Percentiles rank a stretch among this genome's conserved stretches.
Conservation (phyloP, 1,284 basidiomycete species). For the Trichosporon coremiiforme region DNA sequence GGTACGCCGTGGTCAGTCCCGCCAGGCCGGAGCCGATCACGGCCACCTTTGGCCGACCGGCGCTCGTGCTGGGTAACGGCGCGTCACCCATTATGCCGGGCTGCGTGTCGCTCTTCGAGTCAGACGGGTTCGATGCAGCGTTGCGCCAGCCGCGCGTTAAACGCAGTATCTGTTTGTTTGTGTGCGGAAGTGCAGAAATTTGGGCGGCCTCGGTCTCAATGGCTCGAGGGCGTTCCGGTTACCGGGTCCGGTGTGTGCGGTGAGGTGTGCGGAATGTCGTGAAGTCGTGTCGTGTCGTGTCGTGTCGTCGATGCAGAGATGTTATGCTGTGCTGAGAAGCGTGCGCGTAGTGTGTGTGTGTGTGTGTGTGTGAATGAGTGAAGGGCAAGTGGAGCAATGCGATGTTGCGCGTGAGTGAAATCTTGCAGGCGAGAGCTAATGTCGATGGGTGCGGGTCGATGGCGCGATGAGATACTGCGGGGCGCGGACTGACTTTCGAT, state of each 20-base stretch:
- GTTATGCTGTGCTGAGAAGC: no score
- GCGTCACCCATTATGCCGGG: background rate
- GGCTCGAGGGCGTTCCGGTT: no score
- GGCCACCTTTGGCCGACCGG: slow-evolving; percentile 58
- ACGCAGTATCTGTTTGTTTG: background rate
- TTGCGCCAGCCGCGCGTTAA: no score
- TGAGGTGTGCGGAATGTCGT: no score
- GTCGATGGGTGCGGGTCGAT: background rate
- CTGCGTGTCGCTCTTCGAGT: background rate
- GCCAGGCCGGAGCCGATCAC: slow-evolving; percentile 71
- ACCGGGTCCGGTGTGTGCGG: background rate
- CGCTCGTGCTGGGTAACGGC: background rate
- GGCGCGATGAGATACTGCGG: slow-evolving; percentile 1
- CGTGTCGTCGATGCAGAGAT: no score
- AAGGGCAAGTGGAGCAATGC: no score
- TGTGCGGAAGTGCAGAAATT: background rate
- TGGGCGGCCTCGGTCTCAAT: background rate
- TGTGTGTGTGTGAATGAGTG: no score
- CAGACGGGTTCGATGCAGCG: background rate
- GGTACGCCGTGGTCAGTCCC: slow-evolving; percentile 68
- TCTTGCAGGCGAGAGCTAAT: no score
- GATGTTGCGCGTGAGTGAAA: no score
- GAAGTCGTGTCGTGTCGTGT: no score
- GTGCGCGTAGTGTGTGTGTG: no score
- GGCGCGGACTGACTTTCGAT: slow-evolving; percentile 5